A percentile compares a stretch with the other conserved stretches of the same genome.
Conservation (phyloP, 371 early-diverging fungal species). For the Mortierella sp. region DNA sequence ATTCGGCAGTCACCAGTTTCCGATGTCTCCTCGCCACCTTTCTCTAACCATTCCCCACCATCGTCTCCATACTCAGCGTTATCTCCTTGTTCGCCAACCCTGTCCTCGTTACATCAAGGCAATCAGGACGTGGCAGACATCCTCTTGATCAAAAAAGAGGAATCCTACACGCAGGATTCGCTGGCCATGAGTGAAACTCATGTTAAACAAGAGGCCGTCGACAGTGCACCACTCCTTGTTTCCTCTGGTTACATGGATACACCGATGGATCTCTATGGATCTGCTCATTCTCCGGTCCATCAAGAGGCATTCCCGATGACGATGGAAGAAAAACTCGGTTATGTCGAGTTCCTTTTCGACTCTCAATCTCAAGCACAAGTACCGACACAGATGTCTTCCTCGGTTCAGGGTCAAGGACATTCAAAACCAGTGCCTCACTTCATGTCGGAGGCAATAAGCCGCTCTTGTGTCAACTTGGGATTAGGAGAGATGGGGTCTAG, state of each 20-base stretch:
- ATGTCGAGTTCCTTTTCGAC: conserved; percentile 38
- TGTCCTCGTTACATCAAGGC: conserved; percentile 13
- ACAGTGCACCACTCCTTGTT: conserved; percentile 9
- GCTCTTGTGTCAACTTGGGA: background rate
- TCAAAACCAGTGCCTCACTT: conserved; percentile 23
- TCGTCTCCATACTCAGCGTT: conserved; percentile 14
- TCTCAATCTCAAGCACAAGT: conserved; percentile 1
- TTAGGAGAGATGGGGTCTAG: conserved; percentile 1
- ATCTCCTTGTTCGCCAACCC: conserved; percentile 15
- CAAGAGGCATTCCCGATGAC: conserved; percentile 39
- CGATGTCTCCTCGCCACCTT: conserved; percentile 8
- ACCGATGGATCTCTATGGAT: conserved; percentile 36
- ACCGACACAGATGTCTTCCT: conserved; percentile 10
- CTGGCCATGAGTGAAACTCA: background rate
- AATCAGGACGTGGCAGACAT: conserved; percentile 7
- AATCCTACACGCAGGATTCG: conserved; percentile 6
- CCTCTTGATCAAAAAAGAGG: background rate
- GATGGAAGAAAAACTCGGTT: conserved; percentile 45
- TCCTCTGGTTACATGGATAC: conserved; percentile 24
- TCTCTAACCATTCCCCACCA: conserved; percentile 17
- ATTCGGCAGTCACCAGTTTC: conserved; percentile 19
- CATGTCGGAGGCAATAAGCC: conserved; percentile 8
- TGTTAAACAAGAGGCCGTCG: conserved; percentile 17
- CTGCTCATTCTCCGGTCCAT: conserved; percentile 20
- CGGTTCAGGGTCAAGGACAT: too few relatives aligned